Evolutionary conservation across 805 yeast species (phyloP).

Genomic region (Ogataea degrootiae): DNA sequence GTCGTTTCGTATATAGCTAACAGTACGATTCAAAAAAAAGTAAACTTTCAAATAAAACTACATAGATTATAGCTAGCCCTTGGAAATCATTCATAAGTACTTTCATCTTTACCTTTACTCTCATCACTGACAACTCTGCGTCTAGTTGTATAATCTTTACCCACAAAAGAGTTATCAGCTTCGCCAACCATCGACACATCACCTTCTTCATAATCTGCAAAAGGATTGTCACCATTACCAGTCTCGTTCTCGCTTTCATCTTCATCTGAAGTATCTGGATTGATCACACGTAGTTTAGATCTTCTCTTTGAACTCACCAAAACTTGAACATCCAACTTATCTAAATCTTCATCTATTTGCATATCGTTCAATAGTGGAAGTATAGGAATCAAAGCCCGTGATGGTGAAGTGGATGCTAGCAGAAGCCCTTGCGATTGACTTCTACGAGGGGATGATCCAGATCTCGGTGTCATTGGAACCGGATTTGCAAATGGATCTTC

Average conservation of each 20-base stretch:
- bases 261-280: constrained; percentile 43
- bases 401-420: neutral
- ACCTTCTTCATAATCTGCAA: neutral
- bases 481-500: neutral
- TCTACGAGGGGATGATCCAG: neutral
- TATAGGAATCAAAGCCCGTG: neutral
- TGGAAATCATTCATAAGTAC: constrained; percentile 7
- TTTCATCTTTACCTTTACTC: constrained; percentile 11
- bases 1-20: too few species aligned
- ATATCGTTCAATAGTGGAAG: constrained; percentile 13
- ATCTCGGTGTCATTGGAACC: neutral
- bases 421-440: neutral
- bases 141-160: constrained; percentile 12
- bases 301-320: constrained; percentile 63
- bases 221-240: neutral
- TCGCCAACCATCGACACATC: neutral
- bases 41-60: too few species aligned
- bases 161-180: neutral
- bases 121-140: constrained; percentile 29
- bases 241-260: constrained; percentile 5
- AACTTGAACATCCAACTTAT: constrained; percentile 63
- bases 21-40: too few species aligned
- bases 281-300: constrained; percentile 53
- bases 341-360: constrained; percentile 39
- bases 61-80: too few species aligned